Conservation (phyloP, 2,329 filamentous ascomycete species). For the Juglanconis juglandina region DNA sequence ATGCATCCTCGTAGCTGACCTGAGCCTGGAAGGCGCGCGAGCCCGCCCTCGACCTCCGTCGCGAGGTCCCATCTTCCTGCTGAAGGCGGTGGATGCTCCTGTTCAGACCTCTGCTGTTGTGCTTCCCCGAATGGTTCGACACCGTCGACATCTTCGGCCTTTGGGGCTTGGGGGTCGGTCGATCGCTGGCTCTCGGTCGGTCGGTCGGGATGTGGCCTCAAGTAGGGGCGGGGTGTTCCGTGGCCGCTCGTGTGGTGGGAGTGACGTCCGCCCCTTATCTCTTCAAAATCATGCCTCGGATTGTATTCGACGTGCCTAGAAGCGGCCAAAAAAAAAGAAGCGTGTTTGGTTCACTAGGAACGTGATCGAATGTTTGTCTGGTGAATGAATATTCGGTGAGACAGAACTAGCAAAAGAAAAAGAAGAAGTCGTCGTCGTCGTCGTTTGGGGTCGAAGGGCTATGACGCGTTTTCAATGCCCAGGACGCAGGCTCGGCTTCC, state of each 20-base stretch:
- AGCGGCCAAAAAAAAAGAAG: neutral
- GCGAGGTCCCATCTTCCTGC: conserved; percentile 33
- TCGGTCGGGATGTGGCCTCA: conserved; percentile 1
- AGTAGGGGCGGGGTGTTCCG: conserved; percentile 10
- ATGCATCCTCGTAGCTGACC: conserved; percentile 74
- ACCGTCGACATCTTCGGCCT: conserved; percentile 46
- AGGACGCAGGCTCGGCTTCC: neutral
- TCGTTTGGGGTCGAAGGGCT: neutral
- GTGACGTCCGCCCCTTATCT: conserved; percentile 19
- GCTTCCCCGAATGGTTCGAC: conserved; percentile 45
- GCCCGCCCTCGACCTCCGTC: conserved; percentile 36
- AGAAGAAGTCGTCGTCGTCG: neutral
- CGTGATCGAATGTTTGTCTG: neutral
- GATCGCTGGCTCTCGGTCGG: neutral
- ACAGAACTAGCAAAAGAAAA: neutral
- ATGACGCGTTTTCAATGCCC: neutral
- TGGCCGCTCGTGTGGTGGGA: conserved; percentile 4
- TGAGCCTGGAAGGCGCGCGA: conserved; percentile 46
- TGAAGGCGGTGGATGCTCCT: conserved; percentile 44
- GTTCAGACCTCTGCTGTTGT: conserved; percentile 39
- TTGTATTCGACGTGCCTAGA: neutral
- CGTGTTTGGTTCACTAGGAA: neutral
- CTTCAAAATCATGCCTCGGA: conserved; percentile 15
- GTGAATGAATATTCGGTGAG: neutral
- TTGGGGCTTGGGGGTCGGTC: neutral